Percentiles rank a stretch among this genome's conserved stretches.
Evolutionary conservation across 2,329 filamentous ascomycete species (phyloP).

Genomic region (Colletotrichum sp.): DNA sequence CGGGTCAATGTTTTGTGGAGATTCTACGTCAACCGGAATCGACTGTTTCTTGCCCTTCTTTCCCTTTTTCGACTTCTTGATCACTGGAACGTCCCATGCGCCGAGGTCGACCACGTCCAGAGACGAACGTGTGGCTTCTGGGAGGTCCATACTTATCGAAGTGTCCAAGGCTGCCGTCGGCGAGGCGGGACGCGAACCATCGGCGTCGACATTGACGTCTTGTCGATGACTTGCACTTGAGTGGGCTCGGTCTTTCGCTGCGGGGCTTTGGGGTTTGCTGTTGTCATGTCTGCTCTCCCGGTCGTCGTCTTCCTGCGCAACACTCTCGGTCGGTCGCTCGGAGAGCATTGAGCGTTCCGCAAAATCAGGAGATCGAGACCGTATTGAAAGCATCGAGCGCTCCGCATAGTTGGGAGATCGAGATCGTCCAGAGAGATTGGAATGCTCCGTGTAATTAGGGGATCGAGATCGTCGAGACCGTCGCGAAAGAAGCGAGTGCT

Average conservation of each 20-base stretch:
- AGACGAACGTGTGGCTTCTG: not conserved
- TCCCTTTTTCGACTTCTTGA: conserved; percentile 25
- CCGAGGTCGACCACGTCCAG: not conserved
- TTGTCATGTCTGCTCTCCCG: not conserved
- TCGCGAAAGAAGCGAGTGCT: not conserved
- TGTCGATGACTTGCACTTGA: not conserved
- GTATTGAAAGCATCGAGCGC: not conserved
- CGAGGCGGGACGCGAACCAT: not conserved
- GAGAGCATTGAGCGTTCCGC: not conserved
- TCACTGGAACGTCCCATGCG: conserved; percentile 6
- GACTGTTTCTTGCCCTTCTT: conserved; percentile 34
- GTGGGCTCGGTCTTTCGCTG: not conserved
- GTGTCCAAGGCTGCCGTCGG: not conserved
- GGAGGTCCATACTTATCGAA: not conserved
- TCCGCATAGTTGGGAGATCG: not conserved
- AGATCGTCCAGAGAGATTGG: not conserved
- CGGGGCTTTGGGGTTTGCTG: not conserved
- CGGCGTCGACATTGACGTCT: not conserved
- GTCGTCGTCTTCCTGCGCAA: not conserved
- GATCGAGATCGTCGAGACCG: not conserved
- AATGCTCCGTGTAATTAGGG: not conserved
- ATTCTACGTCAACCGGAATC: not conserved
- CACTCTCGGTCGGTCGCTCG: not conserved
- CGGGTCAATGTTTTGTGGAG: not conserved
- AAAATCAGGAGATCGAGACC: not conserved